phyloP scores from a whole-genome alignment of 2,329 filamentous ascomycete genomes.

The Aspergillus melleus region DNA sequence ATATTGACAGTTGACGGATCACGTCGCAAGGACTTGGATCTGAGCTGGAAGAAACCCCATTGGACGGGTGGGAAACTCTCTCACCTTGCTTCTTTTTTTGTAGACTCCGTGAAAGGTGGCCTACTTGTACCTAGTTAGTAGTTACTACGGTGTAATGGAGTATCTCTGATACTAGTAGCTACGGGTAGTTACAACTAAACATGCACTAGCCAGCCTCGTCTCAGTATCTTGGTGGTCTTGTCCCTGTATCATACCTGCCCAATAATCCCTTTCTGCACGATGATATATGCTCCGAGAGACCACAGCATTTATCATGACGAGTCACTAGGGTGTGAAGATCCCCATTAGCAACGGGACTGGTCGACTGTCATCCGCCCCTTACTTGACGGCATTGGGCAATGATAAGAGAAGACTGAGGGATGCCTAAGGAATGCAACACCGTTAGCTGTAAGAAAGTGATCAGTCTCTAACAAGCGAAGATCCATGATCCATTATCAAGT shows the following conservation, averaged over 20 bases:
- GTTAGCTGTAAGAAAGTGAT: background rate
- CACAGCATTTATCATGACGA: background rate
- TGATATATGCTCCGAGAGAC: background rate
- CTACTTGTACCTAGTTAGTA: no score
- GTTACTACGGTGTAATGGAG: no score
- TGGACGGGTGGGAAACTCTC: background rate
- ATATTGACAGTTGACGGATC: conserved; percentile 1
- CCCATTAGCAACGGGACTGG: background rate
- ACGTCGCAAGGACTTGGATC: background rate
- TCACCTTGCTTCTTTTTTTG: background rate
- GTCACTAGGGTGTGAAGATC: background rate
- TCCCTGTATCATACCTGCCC: no score
- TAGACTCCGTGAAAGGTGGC: background rate
- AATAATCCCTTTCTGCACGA: background rate
- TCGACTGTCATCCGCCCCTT: background rate
- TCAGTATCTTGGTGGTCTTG: no score
- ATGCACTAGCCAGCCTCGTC: no score
- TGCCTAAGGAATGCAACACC: background rate
- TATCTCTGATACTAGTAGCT: background rate
- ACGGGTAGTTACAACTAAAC: background rate
- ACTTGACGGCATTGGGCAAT: background rate
- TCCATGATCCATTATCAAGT: conserved; percentile 1
- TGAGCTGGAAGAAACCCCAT: conserved; percentile 2
- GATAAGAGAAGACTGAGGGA: background rate
- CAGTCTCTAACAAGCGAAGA: conserved; percentile 1